Percentiles rank a stretch among this genome's conserved stretches.
Conservation (phyloP, 768 basidiomycete genomes). For the Mycena venus region DNA sequence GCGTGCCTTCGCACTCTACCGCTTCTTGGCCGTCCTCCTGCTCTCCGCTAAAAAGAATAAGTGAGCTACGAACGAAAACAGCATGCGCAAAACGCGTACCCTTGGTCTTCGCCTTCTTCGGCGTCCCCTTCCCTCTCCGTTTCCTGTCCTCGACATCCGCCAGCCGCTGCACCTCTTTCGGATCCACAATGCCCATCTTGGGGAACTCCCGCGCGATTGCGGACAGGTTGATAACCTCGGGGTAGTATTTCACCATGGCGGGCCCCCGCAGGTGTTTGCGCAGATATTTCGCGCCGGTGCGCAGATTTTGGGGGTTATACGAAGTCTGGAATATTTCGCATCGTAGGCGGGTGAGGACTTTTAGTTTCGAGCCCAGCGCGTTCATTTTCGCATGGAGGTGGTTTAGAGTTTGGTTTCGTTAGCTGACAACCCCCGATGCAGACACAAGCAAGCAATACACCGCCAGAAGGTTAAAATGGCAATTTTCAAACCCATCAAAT, state of each 20-base stretch:
- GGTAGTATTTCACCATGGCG: constrained; percentile 89
- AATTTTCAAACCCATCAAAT: constrained; percentile 8
- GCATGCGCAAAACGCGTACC: constrained; percentile 54
- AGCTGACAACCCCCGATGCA: not conserved
- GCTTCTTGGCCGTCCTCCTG: constrained; percentile 62
- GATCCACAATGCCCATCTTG: constrained; percentile 72
- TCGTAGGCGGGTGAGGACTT: constrained; percentile 71
- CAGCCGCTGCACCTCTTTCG: constrained; percentile 75
- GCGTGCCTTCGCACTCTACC: constrained; percentile 34
- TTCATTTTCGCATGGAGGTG: not conserved
- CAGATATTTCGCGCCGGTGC: constrained; percentile 95
- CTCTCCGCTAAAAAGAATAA: constrained; percentile 58
- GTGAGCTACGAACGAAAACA: not conserved
- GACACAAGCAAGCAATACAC: constrained; percentile 1
- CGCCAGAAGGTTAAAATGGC: not conserved
- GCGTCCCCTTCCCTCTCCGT: constrained; percentile 86
- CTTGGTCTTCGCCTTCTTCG: constrained; percentile 81
- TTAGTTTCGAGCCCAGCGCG: constrained; percentile 13
- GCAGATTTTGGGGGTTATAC: constrained; percentile 85
- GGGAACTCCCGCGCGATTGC: constrained; percentile 65
- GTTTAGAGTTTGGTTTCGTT: not conserved
- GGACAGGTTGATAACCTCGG: constrained; percentile 68
- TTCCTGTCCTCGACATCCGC: constrained; percentile 77
- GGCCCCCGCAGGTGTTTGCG: constrained; percentile 86
- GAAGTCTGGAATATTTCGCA: constrained; percentile 87